Evolutionary conservation across 208 protist species (phyloP).

Genomic region (Entamoeba dispar): DNA sequence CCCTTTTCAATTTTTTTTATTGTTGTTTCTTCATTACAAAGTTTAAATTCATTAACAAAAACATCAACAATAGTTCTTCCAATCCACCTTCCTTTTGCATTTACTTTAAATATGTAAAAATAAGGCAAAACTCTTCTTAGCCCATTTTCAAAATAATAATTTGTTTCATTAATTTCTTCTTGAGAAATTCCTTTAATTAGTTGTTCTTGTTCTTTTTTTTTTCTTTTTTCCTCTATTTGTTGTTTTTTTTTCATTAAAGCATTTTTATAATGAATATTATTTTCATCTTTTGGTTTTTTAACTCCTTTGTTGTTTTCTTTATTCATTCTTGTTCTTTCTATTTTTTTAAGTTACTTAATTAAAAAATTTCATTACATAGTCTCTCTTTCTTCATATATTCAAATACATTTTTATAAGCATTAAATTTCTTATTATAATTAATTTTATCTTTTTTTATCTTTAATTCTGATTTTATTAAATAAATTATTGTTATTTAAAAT

Average conservation of each 20-base stretch:
- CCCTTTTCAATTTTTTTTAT: neutral
- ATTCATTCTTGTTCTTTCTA: no score
- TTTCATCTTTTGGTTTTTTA: neutral
- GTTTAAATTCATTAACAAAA: neutral
- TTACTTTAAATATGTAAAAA: neutral
- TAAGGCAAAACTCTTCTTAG: neutral
- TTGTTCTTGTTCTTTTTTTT: neutral
- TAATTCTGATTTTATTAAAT: neutral
- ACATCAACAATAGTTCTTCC: neutral
- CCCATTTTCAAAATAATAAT: neutral
- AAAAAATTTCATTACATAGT: neutral
- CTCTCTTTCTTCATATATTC: neutral
- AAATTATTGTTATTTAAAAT: neutral
- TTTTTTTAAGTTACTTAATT: neutral
- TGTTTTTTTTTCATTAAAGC: neutral
- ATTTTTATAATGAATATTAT: neutral
- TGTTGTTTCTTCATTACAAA: neutral
- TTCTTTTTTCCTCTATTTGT: neutral
- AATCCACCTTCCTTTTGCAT: neutral
- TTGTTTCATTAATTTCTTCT: neutral
- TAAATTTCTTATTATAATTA: neutral
- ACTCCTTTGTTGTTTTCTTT: no score
- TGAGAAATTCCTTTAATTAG: neutral
- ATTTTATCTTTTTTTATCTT: neutral
- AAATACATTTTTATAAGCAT: neutral